Percentiles rank a stretch among this genome's conserved stretches.
Conservation (phyloP, 1,284 basidiomycete species). For the Microbotryomycetes sp. region DNA sequence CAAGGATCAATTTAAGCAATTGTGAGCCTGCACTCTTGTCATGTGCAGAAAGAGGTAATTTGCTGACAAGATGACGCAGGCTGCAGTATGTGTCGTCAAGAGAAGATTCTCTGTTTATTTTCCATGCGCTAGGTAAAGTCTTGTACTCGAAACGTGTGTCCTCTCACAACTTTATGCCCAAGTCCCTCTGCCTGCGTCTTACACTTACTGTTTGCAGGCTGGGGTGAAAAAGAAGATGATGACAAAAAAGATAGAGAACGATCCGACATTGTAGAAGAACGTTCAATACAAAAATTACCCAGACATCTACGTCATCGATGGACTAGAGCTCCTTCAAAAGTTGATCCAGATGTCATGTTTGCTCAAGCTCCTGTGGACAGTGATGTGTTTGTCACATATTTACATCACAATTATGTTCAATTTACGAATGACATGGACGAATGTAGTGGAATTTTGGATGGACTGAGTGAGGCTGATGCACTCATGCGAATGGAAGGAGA, state of each 20-base stretch:
- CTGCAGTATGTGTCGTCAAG: slow-evolving; percentile 57
- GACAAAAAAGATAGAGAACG: slow-evolving; percentile 38
- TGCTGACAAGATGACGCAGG: slow-evolving; percentile 53
- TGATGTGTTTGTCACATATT: slow-evolving; percentile 77
- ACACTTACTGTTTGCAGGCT: slow-evolving; percentile 29
- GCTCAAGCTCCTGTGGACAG: slow-evolving; percentile 85
- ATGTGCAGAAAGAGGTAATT: not conserved
- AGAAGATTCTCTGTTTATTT: slow-evolving; percentile 79
- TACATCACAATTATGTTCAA: slow-evolving; percentile 85
- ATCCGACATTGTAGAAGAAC: slow-evolving; percentile 20
- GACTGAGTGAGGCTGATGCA: slow-evolving; percentile 72
- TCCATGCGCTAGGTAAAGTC: slow-evolving; percentile 88
- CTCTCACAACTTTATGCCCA: not conserved
- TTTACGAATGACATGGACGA: slow-evolving; percentile 76
- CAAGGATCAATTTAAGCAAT: slow-evolving; percentile 39
- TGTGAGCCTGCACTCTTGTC: slow-evolving; percentile 38
- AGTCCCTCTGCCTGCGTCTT: not conserved
- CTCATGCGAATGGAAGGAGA: slow-evolving; percentile 58
- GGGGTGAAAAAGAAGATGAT: slow-evolving; percentile 37
- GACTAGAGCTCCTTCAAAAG: slow-evolving; percentile 51
- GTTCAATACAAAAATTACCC: slow-evolving; percentile 25
- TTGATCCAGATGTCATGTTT: slow-evolving; percentile 74
- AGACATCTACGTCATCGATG: slow-evolving; percentile 27
- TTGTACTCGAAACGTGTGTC: slow-evolving; percentile 89
- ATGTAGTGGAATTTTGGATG: slow-evolving; percentile 63